Evolutionary conservation across 2,329 filamentous ascomycete species (phyloP).

Genomic region (Hypoxylon sp.): DNA sequence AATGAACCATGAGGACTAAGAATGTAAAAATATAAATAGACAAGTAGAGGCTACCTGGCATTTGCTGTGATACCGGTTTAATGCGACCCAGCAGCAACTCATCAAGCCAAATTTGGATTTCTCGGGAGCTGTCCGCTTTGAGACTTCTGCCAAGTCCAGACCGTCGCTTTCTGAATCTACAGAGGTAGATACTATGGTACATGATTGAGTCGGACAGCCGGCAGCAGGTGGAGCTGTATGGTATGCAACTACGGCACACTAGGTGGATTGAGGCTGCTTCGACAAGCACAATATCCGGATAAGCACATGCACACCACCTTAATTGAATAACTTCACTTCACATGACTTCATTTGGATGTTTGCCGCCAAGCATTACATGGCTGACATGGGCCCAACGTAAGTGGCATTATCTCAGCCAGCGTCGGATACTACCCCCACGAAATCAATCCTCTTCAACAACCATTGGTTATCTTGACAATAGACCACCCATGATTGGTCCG

Average conservation of each 20-base stretch:
- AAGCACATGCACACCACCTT: constrained; percentile 12
- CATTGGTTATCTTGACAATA: constrained; percentile 40
- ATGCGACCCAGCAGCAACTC: constrained; percentile 27
- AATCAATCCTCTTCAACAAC: constrained; percentile 1
- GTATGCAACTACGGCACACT: no score
- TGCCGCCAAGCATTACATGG: constrained; percentile 38
- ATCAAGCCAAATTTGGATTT: constrained; percentile 45
- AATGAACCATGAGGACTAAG: not conserved
- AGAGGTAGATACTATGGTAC: constrained; percentile 19
- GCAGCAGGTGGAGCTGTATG: constrained; percentile 4
- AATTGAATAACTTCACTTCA: constrained; percentile 36
- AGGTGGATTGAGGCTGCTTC: constrained; percentile 27
- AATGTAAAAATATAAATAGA: constrained; percentile 16
- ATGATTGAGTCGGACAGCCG: not conserved
- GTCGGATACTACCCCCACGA: constrained; percentile 40
- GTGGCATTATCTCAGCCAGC: constrained; percentile 23
- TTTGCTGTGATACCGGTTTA: constrained; percentile 21
- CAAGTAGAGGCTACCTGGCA: constrained; percentile 48
- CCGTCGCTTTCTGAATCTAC: no score
- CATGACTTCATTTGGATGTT: constrained; percentile 30
- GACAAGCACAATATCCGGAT: constrained; percentile 13
- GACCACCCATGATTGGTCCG: constrained; percentile 43
- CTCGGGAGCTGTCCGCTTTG: constrained; percentile 46
- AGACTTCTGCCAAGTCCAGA: constrained; percentile 29
- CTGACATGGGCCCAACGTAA: no score